Conservation (phyloP, 164 flowering plant species). For the Sextonia rubra region DNA sequence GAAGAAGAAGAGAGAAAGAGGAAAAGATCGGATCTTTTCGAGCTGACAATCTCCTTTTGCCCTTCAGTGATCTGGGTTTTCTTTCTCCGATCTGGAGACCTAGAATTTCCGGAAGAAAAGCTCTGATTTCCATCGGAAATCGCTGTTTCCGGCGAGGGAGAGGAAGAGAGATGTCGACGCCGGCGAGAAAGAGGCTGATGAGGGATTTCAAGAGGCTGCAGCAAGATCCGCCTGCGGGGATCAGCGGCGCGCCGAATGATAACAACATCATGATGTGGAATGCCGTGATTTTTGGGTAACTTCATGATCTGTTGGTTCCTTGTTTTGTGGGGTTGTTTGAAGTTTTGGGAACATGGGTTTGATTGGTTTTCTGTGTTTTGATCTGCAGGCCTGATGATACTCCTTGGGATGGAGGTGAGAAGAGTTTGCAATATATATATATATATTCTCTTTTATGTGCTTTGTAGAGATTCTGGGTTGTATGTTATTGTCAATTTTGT, state of each 20-base stretch:
- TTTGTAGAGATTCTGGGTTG: background rate
- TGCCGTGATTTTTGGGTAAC: conserved; percentile 88
- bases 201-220: conserved; percentile 93
- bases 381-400: conserved; percentile 94
- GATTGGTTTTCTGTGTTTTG: conserved; percentile 17
- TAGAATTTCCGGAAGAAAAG: background rate
- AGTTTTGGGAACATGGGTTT: background rate
- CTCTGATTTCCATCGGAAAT: background rate
- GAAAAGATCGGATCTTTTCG: background rate
- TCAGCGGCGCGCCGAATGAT: conserved; percentile 92
- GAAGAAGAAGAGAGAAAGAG: background rate
- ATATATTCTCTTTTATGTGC: background rate
- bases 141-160: background rate
- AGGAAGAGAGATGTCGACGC: conserved; percentile 56
- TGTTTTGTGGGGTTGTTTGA: background rate
- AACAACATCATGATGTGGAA: conserved; percentile 92
- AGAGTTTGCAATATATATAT: background rate
- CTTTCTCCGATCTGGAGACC: background rate
- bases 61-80: background rate
- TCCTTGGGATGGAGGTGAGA: conserved; percentile 97
- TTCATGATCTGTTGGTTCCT: background rate
- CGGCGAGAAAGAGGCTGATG: conserved; percentile 88
- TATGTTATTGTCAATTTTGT: background rate
- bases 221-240: conserved; percentile 91
- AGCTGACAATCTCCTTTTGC: too few relatives aligned